Evolutionary conservation across 2,329 filamentous ascomycete genomes (phyloP), one percentile per base, ranked within the genome.

Genomic region (Periconia macrospinosa): DNA sequence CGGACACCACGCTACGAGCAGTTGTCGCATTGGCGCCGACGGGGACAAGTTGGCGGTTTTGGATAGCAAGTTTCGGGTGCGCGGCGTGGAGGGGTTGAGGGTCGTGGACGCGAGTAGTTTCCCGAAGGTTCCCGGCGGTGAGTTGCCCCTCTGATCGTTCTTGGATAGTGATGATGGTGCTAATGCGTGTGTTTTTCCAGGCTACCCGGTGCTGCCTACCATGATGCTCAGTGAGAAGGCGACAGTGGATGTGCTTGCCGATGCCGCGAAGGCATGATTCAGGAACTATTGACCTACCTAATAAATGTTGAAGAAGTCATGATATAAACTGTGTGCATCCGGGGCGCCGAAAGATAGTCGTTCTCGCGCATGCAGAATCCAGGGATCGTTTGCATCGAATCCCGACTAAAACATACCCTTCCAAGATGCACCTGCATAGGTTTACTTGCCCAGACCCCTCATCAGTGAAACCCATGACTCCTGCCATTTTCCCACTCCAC

Each of bases 171-270:
- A 13, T 13, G 30, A n/a, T 37, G 33, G 15, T 27, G 47, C 52
- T 54, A 19, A 54, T 23, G 15, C 18, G 33, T 37, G 33, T 30
- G 19, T 10, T 35, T 30, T 30, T 41, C n/a, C n/a, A 54, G 47
- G 14, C 6, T 54, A 50, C 20, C 52, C 52, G 13, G 52, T 54
- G 11, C 48, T 54, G 5, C 52, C 52, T 5, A 54, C 52, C 5
- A 54, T 54, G 52, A 54, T 54, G 52, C 50, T 52, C 27, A 56
- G 54, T 15, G 83, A 86, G 74, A 86, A 86, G 73, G 83, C 83
- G 1, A 80, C 81, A 1, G 82, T 84, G 65, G 53, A 46, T 1
- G 84, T 86, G 45, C 48, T 77, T 46, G 50, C 45, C 7, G 46
- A 48, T 18, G 46, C 35, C n/a, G 46, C 33, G 33, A 37, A 37